Conservation (phyloP, 164 flowering plant species). For the Malania oleifera region DNA sequence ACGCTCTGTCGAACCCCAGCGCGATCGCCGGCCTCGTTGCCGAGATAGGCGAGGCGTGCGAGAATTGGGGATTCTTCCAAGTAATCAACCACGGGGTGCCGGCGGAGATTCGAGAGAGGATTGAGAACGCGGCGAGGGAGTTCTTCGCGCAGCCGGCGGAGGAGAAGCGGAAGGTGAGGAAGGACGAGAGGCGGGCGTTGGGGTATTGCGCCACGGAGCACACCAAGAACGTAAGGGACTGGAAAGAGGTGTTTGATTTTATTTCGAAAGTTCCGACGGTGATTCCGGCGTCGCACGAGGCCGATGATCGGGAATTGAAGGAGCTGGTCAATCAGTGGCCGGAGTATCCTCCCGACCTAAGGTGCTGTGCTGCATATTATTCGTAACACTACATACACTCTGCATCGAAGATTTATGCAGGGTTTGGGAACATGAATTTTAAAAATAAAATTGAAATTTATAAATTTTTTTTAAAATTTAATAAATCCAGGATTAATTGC, state of each 20-base stretch:
- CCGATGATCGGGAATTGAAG: conserved; percentile 22
- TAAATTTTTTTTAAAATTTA: too few species aligned
- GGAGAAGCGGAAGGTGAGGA: conserved; percentile 49
- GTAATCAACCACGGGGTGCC: conserved; percentile 68
- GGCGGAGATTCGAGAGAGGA: conserved; percentile 11
- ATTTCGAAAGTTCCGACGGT: conserved; percentile 24
- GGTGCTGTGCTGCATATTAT: too few species aligned
- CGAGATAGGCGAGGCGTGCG: conserved; percentile 44
- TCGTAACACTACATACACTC: too few species aligned
- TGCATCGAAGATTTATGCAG: too few species aligned
- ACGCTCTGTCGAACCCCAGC: background rate
- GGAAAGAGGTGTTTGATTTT: conserved; percentile 75
- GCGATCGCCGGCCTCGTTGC: conserved; percentile 13
- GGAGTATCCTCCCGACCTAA: conserved; percentile 31
- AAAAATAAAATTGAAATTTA: too few species aligned
- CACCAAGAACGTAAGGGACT: conserved; percentile 73
- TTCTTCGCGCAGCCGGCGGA: conserved; percentile 44
- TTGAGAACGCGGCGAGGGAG: conserved; percentile 26
- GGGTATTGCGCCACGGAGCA: conserved; percentile 60
- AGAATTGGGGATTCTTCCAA: conserved; percentile 73
- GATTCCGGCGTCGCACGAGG: conserved; percentile 35
- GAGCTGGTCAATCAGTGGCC: conserved; percentile 53
- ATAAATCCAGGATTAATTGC: too few species aligned
- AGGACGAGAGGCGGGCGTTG: conserved; percentile 38
- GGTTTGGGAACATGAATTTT: too few species aligned